Percentiles rank a stretch among this genome's conserved stretches.
phyloP scores from a whole-genome alignment of 805 yeast genomes.

The Kluyveromyces aestuarii region DNA sequence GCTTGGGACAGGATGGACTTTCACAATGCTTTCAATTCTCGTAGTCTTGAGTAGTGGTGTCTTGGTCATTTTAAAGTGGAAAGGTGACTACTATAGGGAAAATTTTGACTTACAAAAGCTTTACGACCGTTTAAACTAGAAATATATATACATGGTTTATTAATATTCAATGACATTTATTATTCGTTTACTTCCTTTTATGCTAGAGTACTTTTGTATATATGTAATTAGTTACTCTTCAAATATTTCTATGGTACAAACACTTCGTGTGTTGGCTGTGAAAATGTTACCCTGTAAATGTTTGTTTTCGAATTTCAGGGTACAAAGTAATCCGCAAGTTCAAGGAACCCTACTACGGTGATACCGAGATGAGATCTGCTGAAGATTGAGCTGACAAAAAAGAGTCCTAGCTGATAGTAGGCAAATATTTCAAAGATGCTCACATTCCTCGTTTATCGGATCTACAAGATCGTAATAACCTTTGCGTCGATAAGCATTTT shows the following conservation, averaged over 20 bases:
- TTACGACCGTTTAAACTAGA: constrained; percentile 37
- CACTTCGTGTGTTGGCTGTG: neutral
- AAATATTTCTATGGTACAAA: too few relatives aligned
- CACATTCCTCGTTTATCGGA: constrained; percentile 2
- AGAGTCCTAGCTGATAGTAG: neutral
- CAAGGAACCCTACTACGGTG: neutral
- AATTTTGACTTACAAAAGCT: constrained; percentile 47
- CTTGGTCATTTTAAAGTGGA: constrained; percentile 39
- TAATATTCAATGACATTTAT: neutral
- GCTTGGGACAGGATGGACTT: constrained; percentile 63
- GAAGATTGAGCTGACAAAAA: neutral
- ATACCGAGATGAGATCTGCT: neutral
- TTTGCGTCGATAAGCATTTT: constrained; percentile 17
- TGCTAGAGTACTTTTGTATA: neutral
- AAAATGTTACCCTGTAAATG: neutral
- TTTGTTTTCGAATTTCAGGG: neutral
- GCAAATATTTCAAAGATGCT: neutral
- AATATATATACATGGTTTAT: neutral
- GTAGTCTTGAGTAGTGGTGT: constrained; percentile 35
- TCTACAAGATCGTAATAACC: constrained; percentile 9
- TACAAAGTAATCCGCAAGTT: neutral
- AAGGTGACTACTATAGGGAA: constrained; percentile 57
- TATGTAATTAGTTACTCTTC: too few relatives aligned
- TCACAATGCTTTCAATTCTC: constrained; percentile 55
- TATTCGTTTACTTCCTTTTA: neutral